A percentile compares a stretch with the other conserved stretches of the same genome.
Evolutionary conservation across 2,329 filamentous ascomycete species (phyloP).

Genomic region (Paecilomyces variotii): DNA sequence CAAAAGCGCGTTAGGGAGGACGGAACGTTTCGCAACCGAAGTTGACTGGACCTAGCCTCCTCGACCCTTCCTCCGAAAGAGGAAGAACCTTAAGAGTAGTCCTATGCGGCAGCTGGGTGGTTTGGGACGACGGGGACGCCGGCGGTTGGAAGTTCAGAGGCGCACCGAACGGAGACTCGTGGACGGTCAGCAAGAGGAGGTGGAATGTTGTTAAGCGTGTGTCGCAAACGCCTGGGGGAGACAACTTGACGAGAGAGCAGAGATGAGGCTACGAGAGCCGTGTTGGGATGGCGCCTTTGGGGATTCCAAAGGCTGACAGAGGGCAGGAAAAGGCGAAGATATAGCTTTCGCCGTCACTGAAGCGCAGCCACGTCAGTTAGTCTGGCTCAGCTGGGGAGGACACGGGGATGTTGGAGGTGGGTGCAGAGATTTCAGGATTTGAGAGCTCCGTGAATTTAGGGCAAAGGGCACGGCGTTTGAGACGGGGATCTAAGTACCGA

Average conservation of each 20-base stretch:
- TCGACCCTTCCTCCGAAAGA: slow-evolving; percentile 99
- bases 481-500: not conserved
- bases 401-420: slow-evolving; percentile 4
- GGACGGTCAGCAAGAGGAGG: slow-evolving; percentile 29
- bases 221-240: slow-evolving; percentile 33
- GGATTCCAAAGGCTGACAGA: slow-evolving; percentile 30
- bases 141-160: slow-evolving; percentile 29
- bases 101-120: slow-evolving; percentile 99
- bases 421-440: slow-evolving; percentile 12
- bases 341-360: not conserved
- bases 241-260: slow-evolving; percentile 34
- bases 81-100: slow-evolving; percentile 97
- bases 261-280: slow-evolving; percentile 29
- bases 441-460: slow-evolving; percentile 12
- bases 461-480: slow-evolving; percentile 14
- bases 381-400: not conserved
- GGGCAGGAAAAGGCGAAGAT: not conserved
- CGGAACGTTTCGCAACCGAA: slow-evolving; percentile 87
- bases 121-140: slow-evolving; percentile 46
- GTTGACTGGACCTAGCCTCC: slow-evolving; percentile 90
- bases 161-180: slow-evolving; percentile 25
- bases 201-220: slow-evolving; percentile 42
- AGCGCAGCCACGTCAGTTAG: not conserved
- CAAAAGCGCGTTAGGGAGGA: slow-evolving; percentile 71
- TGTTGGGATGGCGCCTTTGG: slow-evolving; percentile 33